Base-by-base conservation (phyloP, 129 eudicot genomes). In the Tagetes patula region DNA sequence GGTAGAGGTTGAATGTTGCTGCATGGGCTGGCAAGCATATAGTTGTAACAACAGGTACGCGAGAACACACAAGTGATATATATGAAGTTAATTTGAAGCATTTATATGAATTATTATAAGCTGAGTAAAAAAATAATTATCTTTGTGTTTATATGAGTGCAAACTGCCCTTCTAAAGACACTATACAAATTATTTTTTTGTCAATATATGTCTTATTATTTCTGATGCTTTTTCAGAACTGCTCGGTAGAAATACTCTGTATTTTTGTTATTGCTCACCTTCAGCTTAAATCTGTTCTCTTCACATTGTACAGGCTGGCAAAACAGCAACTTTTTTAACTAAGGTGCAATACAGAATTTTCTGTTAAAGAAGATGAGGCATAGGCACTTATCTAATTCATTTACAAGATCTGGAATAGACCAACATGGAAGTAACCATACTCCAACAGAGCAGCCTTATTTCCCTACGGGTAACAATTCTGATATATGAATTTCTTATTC, bases 281-380 rank as follows among this genome's bases (percentile, higher is more conserved):
- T 62, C 36, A 75, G 47, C 50, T 69, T 37, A 47, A 70, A 65
- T 54, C 47, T 43, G 56, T 62, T 54, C 62, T 13, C 6, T 71
- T 72, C 38, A n/a, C 45, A 60, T 63, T 69, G 3, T 84, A 75
- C 85, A 77, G 88, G 83, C 49, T 77, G 55, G 46, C 39, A 10
- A 9, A 42, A 73, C 56, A 13, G 73, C 48, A 38, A 40, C 50
- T 40, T 75, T 50, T 50, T 30, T 20, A 30, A 30, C 50, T 63
- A 39, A 63, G 47, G 12, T 13, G 53, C 60, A 54, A 69, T 64
- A 38, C 50, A 78, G 40, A 52, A 56, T 43, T 38, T 41, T 48
- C 45, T 78, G 64, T 65, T 33, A 45, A 46, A 56, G 59, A 54
- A n/a, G 55, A 85, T 85, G 89, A 84, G 86, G 73, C 86, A 71